Percentiles rank a stretch among this genome's conserved stretches.
Evolutionary conservation across 768 basidiomycete genomes (phyloP).

Genomic region (Amyloporia xantha): DNA sequence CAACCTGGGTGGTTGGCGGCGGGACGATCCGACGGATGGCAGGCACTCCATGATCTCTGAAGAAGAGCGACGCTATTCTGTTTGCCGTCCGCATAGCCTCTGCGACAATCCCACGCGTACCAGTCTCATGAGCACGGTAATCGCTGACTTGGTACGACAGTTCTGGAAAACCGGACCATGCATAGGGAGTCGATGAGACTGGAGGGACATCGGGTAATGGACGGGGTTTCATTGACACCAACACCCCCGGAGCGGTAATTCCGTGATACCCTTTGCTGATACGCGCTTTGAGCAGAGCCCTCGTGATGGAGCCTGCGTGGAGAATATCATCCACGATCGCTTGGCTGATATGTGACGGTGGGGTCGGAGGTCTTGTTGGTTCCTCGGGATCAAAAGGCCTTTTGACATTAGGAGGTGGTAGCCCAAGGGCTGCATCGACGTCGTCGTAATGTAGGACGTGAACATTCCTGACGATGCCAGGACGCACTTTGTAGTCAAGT

Average conservation of each 20-base stretch:
- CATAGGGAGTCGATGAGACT: constrained; percentile 8
- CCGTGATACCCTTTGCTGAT: constrained; percentile 20
- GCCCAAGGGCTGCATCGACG: constrained; percentile 49
- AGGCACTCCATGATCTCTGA: constrained; percentile 50
- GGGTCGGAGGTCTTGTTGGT: constrained; percentile 16
- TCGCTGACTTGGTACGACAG: constrained; percentile 39
- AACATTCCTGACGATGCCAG: constrained; percentile 71
- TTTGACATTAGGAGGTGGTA: background rate
- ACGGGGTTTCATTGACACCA: constrained; percentile 23
- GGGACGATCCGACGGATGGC: constrained; percentile 50
- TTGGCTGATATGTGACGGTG: background rate
- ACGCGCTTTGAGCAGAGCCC: constrained; percentile 6
- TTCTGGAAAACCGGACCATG: constrained; percentile 44
- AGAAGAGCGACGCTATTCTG: constrained; percentile 69
- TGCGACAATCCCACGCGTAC: constrained; percentile 54
- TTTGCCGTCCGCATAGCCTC: constrained; percentile 83
- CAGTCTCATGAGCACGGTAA: constrained; percentile 22
- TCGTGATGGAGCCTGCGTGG: constrained; percentile 24
- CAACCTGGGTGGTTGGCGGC: constrained; percentile 23
- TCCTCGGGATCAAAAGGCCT: constrained; percentile 37
- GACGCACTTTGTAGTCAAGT: constrained; percentile 58
- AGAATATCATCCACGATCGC: constrained; percentile 22
- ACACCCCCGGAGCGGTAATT: constrained; percentile 18
- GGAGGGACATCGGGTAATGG: constrained; percentile 18
- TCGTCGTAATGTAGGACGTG: constrained; percentile 56